Evolutionary conservation across 2,329 filamentous ascomycete species (phyloP).

Genomic region (Colletotrichum sp.): DNA sequence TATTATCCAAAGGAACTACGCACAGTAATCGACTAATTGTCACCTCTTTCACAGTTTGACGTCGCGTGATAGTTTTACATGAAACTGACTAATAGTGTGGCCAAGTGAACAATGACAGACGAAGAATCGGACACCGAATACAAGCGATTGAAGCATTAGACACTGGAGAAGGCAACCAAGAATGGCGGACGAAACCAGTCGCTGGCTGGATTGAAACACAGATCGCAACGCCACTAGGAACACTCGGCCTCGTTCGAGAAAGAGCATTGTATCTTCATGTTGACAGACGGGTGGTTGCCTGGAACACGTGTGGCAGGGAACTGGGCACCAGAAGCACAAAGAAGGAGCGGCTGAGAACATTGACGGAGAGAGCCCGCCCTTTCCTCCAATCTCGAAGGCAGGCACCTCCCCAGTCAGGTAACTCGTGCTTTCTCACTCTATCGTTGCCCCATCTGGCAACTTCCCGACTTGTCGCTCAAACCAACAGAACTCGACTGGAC

Average conservation of each 20-base stretch:
- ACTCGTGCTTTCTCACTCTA: not conserved
- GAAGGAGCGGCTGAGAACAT: not conserved
- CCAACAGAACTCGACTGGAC: not conserved
- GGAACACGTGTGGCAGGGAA: not conserved
- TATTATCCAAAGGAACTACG: not conserved
- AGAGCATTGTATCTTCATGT: not conserved
- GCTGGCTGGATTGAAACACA: not conserved
- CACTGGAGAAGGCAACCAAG: not conserved
- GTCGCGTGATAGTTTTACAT: not conserved
- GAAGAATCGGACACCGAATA: not conserved
- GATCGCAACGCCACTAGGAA: not conserved
- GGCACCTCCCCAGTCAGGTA: too few species aligned
- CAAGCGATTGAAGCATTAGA: not conserved
- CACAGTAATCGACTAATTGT: not conserved
- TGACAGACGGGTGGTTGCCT: not conserved
- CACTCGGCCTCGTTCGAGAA: not conserved
- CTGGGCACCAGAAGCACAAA: not conserved
- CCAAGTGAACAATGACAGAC: not conserved
- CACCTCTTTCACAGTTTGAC: not conserved
- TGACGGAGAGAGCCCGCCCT: not conserved
- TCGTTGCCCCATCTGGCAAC: not conserved
- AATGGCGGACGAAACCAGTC: not conserved
- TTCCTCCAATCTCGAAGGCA: not conserved
- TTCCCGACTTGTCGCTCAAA: not conserved
- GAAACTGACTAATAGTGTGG: not conserved